These are phyloP conservation scores for Trichoderma harzianum DNA, from an alignment of 2,329 filamentous ascomycete genomes.

Conservation along the genomic window DNA sequence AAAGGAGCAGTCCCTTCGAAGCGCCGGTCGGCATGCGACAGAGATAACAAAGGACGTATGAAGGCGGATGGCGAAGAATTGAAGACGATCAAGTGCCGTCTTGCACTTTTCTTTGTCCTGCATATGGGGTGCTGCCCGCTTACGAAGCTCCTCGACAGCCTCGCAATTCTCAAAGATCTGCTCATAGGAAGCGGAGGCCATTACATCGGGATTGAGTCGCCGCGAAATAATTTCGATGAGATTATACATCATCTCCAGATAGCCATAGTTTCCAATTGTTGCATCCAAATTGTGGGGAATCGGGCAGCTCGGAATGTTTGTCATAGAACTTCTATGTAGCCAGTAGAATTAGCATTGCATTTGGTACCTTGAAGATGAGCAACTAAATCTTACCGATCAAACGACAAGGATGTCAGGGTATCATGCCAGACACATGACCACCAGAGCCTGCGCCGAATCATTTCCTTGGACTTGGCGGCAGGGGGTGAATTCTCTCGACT, in stretches of 20 bases:
- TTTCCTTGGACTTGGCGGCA: conserved; percentile 50
- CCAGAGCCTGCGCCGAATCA: conserved; percentile 55
- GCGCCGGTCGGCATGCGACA: conserved; percentile 60
- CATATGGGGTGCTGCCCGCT: conserved; percentile 49
- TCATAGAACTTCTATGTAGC: conserved; percentile 55
- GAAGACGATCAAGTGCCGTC: conserved; percentile 59
- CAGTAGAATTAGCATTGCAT: background rate
- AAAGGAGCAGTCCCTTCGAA: conserved; percentile 53
- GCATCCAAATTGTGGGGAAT: conserved; percentile 46
- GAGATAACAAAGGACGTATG: conserved; percentile 65
- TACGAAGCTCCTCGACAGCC: conserved; percentile 50
- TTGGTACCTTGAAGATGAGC: background rate
- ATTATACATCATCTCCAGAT: conserved; percentile 64
- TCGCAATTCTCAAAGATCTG: conserved; percentile 58
- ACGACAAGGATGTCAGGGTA: conserved; percentile 62
- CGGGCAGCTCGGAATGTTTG: conserved; percentile 54
- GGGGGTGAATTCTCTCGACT: conserved; percentile 41
- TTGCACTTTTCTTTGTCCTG: conserved; percentile 61
- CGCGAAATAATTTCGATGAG: conserved; percentile 60
- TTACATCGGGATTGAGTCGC: conserved; percentile 53
- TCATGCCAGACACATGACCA: conserved; percentile 68
- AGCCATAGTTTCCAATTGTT: conserved; percentile 49
- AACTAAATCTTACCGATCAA: conserved; percentile 51
- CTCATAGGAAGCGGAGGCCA: conserved; percentile 46
- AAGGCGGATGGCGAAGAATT: conserved; percentile 61